Evolutionary conservation across 768 basidiomycete genomes (phyloP).

Genomic region (Strobilomyces dryophilus): DNA sequence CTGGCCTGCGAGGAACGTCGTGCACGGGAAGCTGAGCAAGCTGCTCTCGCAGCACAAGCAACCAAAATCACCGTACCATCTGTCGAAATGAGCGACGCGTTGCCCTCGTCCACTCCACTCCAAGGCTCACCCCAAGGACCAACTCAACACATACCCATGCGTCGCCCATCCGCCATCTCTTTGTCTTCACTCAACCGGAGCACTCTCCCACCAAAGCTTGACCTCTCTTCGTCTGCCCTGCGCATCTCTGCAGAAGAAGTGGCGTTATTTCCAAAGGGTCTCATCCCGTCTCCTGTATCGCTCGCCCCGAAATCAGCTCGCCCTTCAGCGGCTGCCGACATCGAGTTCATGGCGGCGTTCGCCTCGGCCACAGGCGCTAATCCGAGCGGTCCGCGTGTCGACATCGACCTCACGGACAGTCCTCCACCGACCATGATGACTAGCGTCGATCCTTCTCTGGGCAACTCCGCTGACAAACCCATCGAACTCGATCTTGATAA

Average conservation of each 20-base stretch:
- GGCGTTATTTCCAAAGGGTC: constrained; percentile 51
- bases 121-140: constrained; percentile 35
- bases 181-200: constrained; percentile 76
- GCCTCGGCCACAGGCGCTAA: constrained; percentile 38
- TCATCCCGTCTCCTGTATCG: constrained; percentile 71
- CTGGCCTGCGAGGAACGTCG: constrained; percentile 57
- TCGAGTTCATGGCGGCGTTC: constrained; percentile 66
- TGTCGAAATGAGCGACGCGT: constrained; percentile 16
- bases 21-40: constrained; percentile 41
- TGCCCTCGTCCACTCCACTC: constrained; percentile 29
- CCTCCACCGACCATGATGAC: constrained; percentile 27
- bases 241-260: constrained; percentile 64
- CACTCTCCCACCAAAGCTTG: constrained; percentile 69
- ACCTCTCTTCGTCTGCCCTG: constrained; percentile 66
- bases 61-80: constrained; percentile 25
- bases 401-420: constrained; percentile 57
- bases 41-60: constrained; percentile 33
- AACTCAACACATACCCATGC: constrained; percentile 32
- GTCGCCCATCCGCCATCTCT: constrained; percentile 74
- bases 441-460: constrained; percentile 34
- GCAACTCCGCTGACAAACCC: constrained; percentile 73
- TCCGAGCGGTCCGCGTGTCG: constrained; percentile 32
- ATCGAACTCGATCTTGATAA: constrained; percentile 74
- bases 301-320: constrained; percentile 79
- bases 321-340: constrained; percentile 49